Percentiles rank a stretch among this genome's conserved stretches.
phyloP scores from a whole-genome alignment of 2,329 filamentous ascomycete species.

The Alternaria gaisen region DNA sequence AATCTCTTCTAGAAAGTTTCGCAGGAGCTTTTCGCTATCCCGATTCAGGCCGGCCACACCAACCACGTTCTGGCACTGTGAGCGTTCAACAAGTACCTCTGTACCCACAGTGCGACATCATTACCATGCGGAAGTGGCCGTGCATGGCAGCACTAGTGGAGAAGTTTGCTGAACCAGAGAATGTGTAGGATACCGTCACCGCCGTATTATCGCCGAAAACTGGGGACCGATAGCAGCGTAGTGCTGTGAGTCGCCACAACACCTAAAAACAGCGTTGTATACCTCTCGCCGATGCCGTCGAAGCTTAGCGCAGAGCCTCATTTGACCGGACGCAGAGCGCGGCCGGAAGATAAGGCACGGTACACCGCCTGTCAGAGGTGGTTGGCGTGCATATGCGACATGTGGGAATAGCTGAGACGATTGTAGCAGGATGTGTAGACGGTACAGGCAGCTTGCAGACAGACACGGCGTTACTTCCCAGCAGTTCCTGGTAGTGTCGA shows the following conservation, averaged over 20 bases:
- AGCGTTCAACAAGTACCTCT: constrained; percentile 37
- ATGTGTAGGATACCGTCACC: constrained; percentile 39
- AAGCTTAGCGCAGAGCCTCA: constrained; percentile 32
- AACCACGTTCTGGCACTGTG: constrained; percentile 15
- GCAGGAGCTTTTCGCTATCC: constrained; percentile 26
- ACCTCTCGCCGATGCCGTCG: constrained; percentile 28
- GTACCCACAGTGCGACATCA: constrained; percentile 43
- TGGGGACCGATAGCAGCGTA: constrained; percentile 32
- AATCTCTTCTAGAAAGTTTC: constrained; percentile 26
- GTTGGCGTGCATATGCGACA: constrained; percentile 19
- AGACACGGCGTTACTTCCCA: constrained; percentile 13
- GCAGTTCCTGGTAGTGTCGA: constrained; percentile 29
- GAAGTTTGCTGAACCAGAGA: constrained; percentile 37
- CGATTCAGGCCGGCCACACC: constrained; percentile 34
- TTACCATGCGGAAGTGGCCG: constrained; percentile 29
- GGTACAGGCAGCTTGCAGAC: constrained; percentile 21
- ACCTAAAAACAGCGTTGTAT: constrained; percentile 15
- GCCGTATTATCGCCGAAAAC: constrained; percentile 34
- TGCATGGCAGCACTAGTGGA: constrained; percentile 31
- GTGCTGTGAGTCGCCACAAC: constrained; percentile 37
- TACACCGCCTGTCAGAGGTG: constrained; percentile 22
- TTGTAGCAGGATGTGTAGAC: constrained; percentile 15
- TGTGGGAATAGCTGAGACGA: constrained; percentile 18
- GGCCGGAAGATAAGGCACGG: constrained; percentile 31
- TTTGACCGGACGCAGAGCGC: constrained; percentile 28